Evolutionary conservation across 2,329 filamentous ascomycete species (phyloP), one percentile per base, ranked within the genome.

Genomic region (Xylaria sp.): DNA sequence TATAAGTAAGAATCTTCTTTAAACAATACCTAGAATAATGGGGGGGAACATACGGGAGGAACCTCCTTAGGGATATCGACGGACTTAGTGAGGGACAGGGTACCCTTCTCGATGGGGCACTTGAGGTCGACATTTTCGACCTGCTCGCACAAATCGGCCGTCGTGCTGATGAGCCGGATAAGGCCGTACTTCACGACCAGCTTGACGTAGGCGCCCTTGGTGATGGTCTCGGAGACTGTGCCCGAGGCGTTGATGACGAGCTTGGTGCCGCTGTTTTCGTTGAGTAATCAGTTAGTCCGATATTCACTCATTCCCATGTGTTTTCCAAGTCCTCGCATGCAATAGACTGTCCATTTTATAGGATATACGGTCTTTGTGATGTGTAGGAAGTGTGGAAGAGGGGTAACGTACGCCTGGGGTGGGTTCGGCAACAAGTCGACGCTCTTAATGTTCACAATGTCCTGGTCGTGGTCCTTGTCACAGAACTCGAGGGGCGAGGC

Each of bases 121-220:
- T 90, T 78, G 59, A 97, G 79, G 69, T 97, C 91, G 50, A 97
- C 91, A 67, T 97, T 92, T 73, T 83, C 80, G 66, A 96, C 84
- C 74, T 96, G 88, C 62, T 97, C 90, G 79, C 94, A 99, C 44
- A 97, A 83, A 72, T 96, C 89, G 69, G 88, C 86, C 66, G 82
- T 83, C 66, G 89, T 89, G 74, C 84, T 90, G 75, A 99, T 85
- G 65, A 99, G 83, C 58, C 86, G 90, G 75, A 99, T 97, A 66
- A 96, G 81, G 62, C 93, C 93, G 75, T 96, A 97, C 78, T 96
- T 97, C 77, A 99, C 93, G 66, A 87, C 83, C 47, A 99, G 75
- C 52, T 88, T 80, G 63, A 97, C 88, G 69, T 90, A 91, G 61
- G 93, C 91, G 60, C 91, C 93, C 60, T 91, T 74, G 58, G 86